Conservation (phyloP, 2,329 filamentous ascomycete species). For the Colletotrichum lupini region DNA sequence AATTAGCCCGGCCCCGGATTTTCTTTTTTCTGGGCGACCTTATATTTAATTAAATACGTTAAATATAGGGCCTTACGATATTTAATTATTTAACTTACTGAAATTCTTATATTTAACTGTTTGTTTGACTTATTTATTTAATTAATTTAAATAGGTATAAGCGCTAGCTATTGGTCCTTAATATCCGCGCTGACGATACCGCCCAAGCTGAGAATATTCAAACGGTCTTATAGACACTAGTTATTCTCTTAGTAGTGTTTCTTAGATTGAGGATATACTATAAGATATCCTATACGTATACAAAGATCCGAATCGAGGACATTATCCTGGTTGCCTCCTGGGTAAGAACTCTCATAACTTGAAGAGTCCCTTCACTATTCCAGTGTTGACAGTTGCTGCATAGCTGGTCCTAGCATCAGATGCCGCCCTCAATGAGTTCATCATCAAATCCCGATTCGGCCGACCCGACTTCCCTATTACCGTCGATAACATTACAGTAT, state of each 20-base stretch:
- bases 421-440: slow-evolving; percentile 28
- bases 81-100: too few species aligned
- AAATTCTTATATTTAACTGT: too few species aligned
- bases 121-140: too few species aligned
- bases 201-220: slow-evolving; percentile 10
- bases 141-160: too few species aligned
- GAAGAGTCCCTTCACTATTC: not conserved
- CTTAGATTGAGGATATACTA: slow-evolving; percentile 40
- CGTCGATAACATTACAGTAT: not conserved
- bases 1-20: too few species aligned
- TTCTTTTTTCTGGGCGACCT: too few species aligned
- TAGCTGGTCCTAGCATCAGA: slow-evolving; percentile 24
- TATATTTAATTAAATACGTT: too few species aligned
- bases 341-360: slow-evolving; percentile 25
- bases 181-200: slow-evolving; percentile 24
- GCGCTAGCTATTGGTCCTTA: slow-evolving; percentile 8
- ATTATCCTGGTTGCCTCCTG: slow-evolving; percentile 40
- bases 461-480: slow-evolving; percentile 26
- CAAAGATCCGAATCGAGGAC: slow-evolving; percentile 42
- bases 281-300: slow-evolving; percentile 38
- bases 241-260: slow-evolving; percentile 37
- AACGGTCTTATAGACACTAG: slow-evolving; percentile 37
- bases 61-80: too few species aligned
- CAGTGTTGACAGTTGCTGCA: not conserved
- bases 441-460: slow-evolving; percentile 32